These are phyloP conservation scores for Iodosphaeria phyllophila DNA, from an alignment of 2,329 filamentous ascomycete species.

Conservation along the genomic window DNA sequence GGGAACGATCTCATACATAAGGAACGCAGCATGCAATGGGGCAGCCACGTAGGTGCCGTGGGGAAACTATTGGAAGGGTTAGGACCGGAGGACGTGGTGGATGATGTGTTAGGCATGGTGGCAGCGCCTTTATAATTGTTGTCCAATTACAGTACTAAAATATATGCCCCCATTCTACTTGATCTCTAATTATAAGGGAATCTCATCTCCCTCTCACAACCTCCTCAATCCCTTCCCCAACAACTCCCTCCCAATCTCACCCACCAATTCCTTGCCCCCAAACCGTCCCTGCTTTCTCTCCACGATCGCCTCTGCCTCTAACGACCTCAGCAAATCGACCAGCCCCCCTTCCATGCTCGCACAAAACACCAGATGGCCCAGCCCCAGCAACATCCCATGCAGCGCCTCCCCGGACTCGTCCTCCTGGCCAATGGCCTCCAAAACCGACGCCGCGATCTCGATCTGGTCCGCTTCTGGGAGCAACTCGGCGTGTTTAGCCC, in stretches of 20 bases:
- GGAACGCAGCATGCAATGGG: conserved; percentile 87
- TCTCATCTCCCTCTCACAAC: conserved; percentile 7
- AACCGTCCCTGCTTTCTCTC: conserved; percentile 36
- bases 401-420: conserved; percentile 49
- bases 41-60: conserved; percentile 58
- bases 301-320: conserved; percentile 56
- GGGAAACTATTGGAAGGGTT: conserved; percentile 43
- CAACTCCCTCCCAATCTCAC: conserved; percentile 31
- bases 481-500: conserved; percentile 36
- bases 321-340: conserved; percentile 56
- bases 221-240: conserved; percentile 28
- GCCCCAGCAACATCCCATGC: conserved; percentile 55
- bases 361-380: conserved; percentile 61
- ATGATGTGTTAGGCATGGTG: conserved; percentile 41
- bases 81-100: conserved; percentile 42
- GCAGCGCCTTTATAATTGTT: conserved; percentile 31
- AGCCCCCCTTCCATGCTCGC: conserved; percentile 53
- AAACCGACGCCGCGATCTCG: conserved; percentile 60
- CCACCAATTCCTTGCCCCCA: conserved; percentile 33
- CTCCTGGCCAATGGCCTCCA: conserved; percentile 51
- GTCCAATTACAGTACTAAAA: no score
- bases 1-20: no score
- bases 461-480: conserved; percentile 56
- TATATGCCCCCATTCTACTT: no score
- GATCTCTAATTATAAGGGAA: no score